A percentile compares a stretch with the other conserved stretches of the same genome.
phyloP scores from a whole-genome alignment of 345 rosid species.

The Sisymbrium altissimum region DNA sequence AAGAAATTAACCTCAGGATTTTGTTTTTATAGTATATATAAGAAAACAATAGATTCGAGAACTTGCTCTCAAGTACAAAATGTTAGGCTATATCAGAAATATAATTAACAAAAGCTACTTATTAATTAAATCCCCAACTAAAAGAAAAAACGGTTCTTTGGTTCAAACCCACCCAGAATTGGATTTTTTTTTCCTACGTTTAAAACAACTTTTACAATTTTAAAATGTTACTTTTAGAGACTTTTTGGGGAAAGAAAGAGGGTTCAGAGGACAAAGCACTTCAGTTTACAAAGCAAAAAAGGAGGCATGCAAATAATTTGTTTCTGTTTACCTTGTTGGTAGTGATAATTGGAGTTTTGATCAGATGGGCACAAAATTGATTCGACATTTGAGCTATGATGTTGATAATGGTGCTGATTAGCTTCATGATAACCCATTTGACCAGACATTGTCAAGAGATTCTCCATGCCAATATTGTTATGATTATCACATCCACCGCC shows the following conservation, averaged over 20 bases:
- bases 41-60: not conserved
- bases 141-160: not conserved
- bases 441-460: conserved; percentile 45
- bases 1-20: not conserved
- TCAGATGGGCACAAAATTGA: conserved; percentile 59
- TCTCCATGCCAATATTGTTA: conserved; percentile 41
- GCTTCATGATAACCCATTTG: conserved; percentile 70
- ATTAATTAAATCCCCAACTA: conserved; percentile 1
- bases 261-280: conserved; percentile 14
- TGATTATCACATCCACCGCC: conserved; percentile 39
- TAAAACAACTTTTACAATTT: conserved; percentile 6
- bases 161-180: conserved; percentile 31
- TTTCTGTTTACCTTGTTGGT: conserved; percentile 59
- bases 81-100: conserved; percentile 18
- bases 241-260: conserved; percentile 37
- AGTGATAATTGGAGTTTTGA: conserved; percentile 58
- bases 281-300: not conserved
- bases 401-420: conserved; percentile 40
- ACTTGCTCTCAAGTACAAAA: conserved; percentile 11
- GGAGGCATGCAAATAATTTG: conserved; percentile 29
- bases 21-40: not conserved
- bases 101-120: not conserved
- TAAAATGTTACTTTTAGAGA: conserved; percentile 10
- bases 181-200: not conserved
- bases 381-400: conserved; percentile 37